A percentile compares a stretch with the other conserved stretches of the same genome.
phyloP scores from a whole-genome alignment of 2,329 filamentous ascomycete species.

The Fusarium sp. region DNA sequence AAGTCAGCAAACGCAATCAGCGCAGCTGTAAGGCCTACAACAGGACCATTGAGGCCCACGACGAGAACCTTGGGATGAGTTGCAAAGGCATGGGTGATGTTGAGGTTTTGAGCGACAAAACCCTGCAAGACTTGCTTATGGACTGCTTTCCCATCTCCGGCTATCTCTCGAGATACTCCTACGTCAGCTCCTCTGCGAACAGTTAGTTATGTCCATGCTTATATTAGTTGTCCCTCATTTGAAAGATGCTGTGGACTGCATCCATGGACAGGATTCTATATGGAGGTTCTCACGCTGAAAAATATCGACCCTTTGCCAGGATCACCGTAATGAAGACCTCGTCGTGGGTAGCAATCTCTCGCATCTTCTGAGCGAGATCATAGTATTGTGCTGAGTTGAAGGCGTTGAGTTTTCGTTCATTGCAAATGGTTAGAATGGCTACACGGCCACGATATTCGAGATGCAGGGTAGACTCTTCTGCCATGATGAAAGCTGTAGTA shows the following conservation, averaged over 20 bases:
- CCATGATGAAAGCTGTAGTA: conserved; percentile 9
- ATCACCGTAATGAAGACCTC: conserved; percentile 87
- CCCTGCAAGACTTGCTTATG: conserved; percentile 68
- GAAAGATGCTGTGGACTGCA: background rate
- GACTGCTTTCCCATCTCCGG: conserved; percentile 49
- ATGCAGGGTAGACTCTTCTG: conserved; percentile 43
- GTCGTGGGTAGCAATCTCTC: conserved; percentile 79
- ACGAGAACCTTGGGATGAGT: conserved; percentile 94
- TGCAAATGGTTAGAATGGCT: conserved; percentile 85
- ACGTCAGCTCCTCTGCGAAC: conserved; percentile 81
- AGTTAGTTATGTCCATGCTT: background rate
- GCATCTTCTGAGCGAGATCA: conserved; percentile 74
- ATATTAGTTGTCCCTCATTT: background rate
- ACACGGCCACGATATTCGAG: conserved; percentile 54
- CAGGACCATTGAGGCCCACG: conserved; percentile 90
- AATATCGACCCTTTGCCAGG: conserved; percentile 82
- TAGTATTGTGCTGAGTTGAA: conserved; percentile 79
- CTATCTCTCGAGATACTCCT: conserved; percentile 58
- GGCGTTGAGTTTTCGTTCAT: conserved; percentile 87
- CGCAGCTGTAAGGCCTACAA: conserved; percentile 86
- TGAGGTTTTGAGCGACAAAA: conserved; percentile 88
- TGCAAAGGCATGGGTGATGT: conserved; percentile 90
- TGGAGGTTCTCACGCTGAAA: conserved; percentile 79
- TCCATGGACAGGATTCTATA: background rate
- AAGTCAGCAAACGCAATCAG: conserved; percentile 88